Conservation (phyloP, 2,329 filamentous ascomycete species). For the Penicillium aurantiogriseum region DNA sequence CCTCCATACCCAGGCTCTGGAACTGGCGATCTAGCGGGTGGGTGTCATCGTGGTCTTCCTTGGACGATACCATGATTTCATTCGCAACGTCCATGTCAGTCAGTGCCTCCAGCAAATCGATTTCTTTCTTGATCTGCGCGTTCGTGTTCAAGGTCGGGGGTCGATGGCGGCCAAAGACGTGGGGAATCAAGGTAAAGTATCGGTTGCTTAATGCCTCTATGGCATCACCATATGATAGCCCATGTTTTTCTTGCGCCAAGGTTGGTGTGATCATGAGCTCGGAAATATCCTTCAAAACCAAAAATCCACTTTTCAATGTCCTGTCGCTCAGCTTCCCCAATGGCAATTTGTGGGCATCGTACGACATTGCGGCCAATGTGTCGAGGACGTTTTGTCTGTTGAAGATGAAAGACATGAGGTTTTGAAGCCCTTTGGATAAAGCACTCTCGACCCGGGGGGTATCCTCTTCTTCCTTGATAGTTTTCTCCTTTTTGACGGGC, state of each 20-base stretch:
- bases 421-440: constrained; percentile 60
- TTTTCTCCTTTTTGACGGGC: constrained; percentile 33
- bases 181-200: constrained; percentile 81
- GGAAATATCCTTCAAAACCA: constrained; percentile 72
- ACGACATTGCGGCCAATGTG: constrained; percentile 46
- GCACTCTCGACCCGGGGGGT: constrained; percentile 53
- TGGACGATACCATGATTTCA: constrained; percentile 70
- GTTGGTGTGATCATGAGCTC: constrained; percentile 59
- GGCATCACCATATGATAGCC: constrained; percentile 40
- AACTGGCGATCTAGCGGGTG: constrained; percentile 72
- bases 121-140: constrained; percentile 66
- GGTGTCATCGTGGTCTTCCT: constrained; percentile 51
- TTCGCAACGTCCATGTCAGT: constrained; percentile 82
- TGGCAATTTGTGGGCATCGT: constrained; percentile 66
- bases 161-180: constrained; percentile 71
- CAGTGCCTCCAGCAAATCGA: constrained; percentile 76
- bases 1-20: constrained; percentile 66
- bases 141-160: constrained; percentile 65
- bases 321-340: constrained; percentile 79
- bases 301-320: constrained; percentile 72
- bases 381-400: constrained; percentile 69
- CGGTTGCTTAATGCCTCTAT: constrained; percentile 68
- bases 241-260: constrained; percentile 49
- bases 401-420: constrained; percentile 79
- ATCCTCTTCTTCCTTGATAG: constrained; percentile 36